Base-by-base conservation (phyloP, 805 yeast species). In the Tetrapisispora taiwanensis region DNA sequence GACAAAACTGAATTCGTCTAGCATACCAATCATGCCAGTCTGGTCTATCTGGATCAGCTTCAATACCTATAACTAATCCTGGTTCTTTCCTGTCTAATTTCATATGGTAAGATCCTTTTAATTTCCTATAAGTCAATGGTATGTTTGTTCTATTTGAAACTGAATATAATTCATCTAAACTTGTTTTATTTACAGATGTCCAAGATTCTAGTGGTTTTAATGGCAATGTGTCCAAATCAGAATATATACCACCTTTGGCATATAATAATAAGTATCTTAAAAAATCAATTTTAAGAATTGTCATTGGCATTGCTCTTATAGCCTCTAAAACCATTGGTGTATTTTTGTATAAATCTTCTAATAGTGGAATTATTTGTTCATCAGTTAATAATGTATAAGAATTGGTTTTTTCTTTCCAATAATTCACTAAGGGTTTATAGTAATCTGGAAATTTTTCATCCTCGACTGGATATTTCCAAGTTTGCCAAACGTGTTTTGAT, bases 11-110 rank as follows among this genome's bases (percentile, higher is more conserved):
- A 36, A 90, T 78, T 49, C 97, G 72, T 42, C 97, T 73, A 0
- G 97, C 94, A 58, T 87, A 90, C 89, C 94, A 88, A 7, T 81
- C 82, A 26, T 74, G 67, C 98, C 98, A 92, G 63, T 90, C 97
- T 0, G 81, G 81, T 52, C 97, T 71, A 60, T 90, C 97, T 0
- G 97, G 97, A 55, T 90, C 98, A 1, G 97, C 97, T 61, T 92
- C 98, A 36, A 90, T 85, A 0, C 97, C 97, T 7, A 90, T 75
- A 3, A 81, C 79, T 19, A 90, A 69, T 0, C 97, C 97, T 2
- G 86, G 75, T n/a, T 60, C 49, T 9, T 35, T 18, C n/a, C n/a
- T n/a, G n/a, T n/a, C n/a, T n/a, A n/a, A n/a, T n/a, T n/a, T n/a
- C n/a, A n/a, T n/a, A n/a, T n/a, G n/a, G n/a, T n/a, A n/a, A n/a